Evolutionary conservation across 768 basidiomycete genomes (phyloP), one percentile per base, ranked within the genome.

Genomic region (Amanita brunnescens): DNA sequence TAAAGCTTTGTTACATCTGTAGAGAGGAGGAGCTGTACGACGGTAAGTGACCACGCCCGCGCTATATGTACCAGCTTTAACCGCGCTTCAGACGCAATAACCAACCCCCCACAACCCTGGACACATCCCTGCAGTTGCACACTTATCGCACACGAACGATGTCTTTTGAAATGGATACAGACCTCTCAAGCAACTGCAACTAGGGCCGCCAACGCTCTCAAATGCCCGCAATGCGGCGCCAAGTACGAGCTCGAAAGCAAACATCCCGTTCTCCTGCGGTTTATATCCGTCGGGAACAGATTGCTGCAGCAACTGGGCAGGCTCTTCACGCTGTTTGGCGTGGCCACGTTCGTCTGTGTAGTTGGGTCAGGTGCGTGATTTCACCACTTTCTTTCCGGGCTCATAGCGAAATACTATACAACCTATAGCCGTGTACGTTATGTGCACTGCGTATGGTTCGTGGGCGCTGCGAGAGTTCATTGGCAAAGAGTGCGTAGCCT

Each of bases 1-100:
- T 88, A 55, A 90, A 88, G 63, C 70, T 86, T 9, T 90, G 87
- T 56, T 90, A 85, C 63, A 88, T 90, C 51, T 90, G 87, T 58
- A 69, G 83, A 26, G 87, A 89, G 58, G 85, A 87, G 61, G 85
- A 87, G 53, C 65, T 55, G 2, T 70, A 79, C 43, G 63, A 75
- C 69, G 57, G 70, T 71, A 53, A 49, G 67, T 57, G 8, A 40
- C 40, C n/a, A n/a, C n/a, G n/a, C n/a, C n/a, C n/a, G n/a, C n/a
- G n/a, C n/a, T n/a, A n/a, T n/a, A n/a, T n/a, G n/a, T n/a, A n/a
- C n/a, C n/a, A n/a, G n/a, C n/a, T n/a, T n/a, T 47, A 51, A 39
- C 26, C 33, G 38, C 54, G 10, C 2, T 52, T 0, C 24, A 79
- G 74, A 63, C 34, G 70, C 23, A 2, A 35, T 69, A 39, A 73